These are phyloP conservation scores for Lecanicillium sp. DNA, from an alignment of 2,329 filamentous ascomycete genomes.

Conservation along the genomic window DNA sequence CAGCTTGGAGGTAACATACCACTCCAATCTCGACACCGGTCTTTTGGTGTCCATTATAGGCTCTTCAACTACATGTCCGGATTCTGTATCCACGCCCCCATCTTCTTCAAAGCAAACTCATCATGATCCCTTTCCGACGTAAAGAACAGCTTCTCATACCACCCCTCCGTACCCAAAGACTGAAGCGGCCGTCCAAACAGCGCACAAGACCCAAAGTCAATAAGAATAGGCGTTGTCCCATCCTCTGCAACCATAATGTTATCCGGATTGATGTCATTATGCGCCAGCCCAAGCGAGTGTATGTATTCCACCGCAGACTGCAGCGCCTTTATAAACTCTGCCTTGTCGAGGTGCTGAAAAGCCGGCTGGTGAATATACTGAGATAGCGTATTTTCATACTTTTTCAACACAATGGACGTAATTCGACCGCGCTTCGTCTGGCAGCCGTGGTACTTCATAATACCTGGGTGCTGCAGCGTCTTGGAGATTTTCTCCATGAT, in stretches of 20 bases:
- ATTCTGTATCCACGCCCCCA: too few relatives aligned
- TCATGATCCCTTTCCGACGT: conserved; percentile 10
- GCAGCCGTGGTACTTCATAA: conserved; percentile 14
- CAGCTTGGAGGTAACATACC: too few relatives aligned
- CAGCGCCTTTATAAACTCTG: conserved; percentile 11
- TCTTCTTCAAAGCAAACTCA: too few relatives aligned
- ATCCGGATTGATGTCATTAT: conserved; percentile 19
- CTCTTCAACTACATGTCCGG: too few relatives aligned
- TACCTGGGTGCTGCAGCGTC: conserved; percentile 13
- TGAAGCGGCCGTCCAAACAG: conserved; percentile 10
- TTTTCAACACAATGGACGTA: conserved; percentile 13
- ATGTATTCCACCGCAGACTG: conserved; percentile 15
- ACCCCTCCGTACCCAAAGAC: conserved; percentile 10
- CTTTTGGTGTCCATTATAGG: too few relatives aligned
- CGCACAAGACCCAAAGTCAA: conserved; percentile 17
- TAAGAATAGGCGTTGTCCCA: conserved; percentile 15
- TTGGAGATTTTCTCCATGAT: conserved; percentile 12
- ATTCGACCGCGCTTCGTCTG: conserved; percentile 11
- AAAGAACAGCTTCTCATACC: conserved; percentile 11
- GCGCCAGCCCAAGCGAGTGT: conserved; percentile 17
- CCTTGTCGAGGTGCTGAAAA: conserved; percentile 8
- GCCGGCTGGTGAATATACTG: neutral
- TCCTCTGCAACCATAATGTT: conserved; percentile 18
- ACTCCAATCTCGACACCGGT: too few relatives aligned
- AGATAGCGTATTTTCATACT: conserved; percentile 2